phyloP scores from a whole-genome alignment of 2,329 filamentous ascomycete genomes.

The Huntiella abstrusa region DNA sequence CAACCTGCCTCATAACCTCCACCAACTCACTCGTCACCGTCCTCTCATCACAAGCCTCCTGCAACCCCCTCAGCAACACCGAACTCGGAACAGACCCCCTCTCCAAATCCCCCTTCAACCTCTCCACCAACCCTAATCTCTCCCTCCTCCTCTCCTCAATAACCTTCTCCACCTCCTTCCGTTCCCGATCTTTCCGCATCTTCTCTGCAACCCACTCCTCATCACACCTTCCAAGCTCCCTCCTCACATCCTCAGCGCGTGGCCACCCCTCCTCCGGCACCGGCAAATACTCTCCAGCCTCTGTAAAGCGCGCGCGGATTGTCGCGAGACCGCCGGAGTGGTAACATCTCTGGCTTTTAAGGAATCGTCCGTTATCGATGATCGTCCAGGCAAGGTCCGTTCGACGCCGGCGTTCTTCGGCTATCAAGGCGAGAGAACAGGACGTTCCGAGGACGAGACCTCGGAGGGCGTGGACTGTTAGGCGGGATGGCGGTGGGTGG shows the following conservation, averaged over 20 bases:
- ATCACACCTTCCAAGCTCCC: neutral
- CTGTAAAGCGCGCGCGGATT: slow-evolving; percentile 8
- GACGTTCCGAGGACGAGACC: slow-evolving; percentile 37
- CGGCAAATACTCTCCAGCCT: neutral
- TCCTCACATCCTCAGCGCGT: neutral
- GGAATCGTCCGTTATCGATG: slow-evolving; percentile 27
- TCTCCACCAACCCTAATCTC: neutral
- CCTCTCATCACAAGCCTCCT: too few relatives aligned
- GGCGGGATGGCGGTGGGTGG: slow-evolving; percentile 31
- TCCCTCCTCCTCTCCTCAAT: too few relatives aligned
- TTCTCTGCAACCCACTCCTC: neutral
- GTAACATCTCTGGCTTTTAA: slow-evolving; percentile 12
- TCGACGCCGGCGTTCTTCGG: slow-evolving; percentile 37
- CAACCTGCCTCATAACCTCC: slow-evolving; percentile 3
- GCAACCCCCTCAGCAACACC: too few relatives aligned
- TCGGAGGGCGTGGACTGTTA: slow-evolving; percentile 34
- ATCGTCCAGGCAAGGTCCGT: slow-evolving; percentile 31
- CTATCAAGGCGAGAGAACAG: slow-evolving; percentile 34
- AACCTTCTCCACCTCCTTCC: neutral
- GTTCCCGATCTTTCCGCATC: neutral
- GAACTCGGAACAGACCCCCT: neutral
- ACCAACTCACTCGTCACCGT: too few relatives aligned
- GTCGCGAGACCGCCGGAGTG: slow-evolving; percentile 11
- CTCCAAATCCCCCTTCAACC: neutral
- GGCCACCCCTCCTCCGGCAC: neutral